Evolutionary conservation across 139 green algal species (phyloP).

Genomic region (Axilococcus clingmanii): DNA sequence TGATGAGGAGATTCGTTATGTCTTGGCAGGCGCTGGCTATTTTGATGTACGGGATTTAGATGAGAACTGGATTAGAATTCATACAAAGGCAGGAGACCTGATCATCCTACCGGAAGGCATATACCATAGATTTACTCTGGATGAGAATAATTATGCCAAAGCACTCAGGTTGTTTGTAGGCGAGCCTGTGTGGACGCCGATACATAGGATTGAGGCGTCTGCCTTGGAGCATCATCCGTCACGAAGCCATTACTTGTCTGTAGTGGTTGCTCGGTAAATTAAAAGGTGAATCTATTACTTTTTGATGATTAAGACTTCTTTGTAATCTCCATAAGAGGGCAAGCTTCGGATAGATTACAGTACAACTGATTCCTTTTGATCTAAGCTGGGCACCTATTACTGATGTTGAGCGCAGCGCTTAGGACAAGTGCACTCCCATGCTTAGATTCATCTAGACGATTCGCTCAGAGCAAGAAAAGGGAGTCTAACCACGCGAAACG

Average conservation of each 20-base stretch:
- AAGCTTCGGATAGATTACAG: no score
- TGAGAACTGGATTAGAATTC: constrained; percentile 88
- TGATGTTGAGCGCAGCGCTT: no score
- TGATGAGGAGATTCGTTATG: constrained; percentile 90
- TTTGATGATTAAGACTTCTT: no score
- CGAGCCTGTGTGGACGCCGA: constrained; percentile 86
- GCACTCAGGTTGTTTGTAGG: constrained; percentile 91
- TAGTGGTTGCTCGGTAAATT: no score
- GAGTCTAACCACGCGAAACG: no score
- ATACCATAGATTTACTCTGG: constrained; percentile 94
- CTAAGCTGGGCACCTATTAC: no score
- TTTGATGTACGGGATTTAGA: constrained; percentile 90
- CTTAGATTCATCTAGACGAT: no score
- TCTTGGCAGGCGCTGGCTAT: constrained; percentile 79
- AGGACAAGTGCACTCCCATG: no score
- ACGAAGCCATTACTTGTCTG: constrained; percentile 42
- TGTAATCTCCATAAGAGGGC: no score
- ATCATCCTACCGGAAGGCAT: constrained; percentile 91
- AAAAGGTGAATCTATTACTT: no score
- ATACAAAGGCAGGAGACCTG: constrained; percentile 65
- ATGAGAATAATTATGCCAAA: constrained; percentile 81
- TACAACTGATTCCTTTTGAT: no score
- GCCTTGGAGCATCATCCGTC: constrained; percentile 51
- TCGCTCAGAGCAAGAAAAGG: no score
- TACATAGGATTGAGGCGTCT: constrained; percentile 63